Base-by-base conservation (phyloP, 257 asterid genomes). In the Cinchona pubescens region DNA sequence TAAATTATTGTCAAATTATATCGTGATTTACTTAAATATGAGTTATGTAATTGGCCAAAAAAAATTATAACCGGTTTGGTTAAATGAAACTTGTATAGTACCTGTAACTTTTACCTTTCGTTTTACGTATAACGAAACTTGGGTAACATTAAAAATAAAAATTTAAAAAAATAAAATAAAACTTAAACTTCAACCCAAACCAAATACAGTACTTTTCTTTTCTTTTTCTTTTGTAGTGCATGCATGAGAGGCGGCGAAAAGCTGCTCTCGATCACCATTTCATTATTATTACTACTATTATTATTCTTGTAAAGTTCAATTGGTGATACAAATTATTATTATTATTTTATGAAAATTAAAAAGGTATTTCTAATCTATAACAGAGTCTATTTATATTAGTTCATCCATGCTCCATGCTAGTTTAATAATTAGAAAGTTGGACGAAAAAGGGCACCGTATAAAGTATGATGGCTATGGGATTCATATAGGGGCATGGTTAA, bases 401-500 rank as follows among this genome's bases (percentile, higher is more conserved):
- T 59, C 51, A 40, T 67, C 29, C 51, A n/a, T 12, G n/a, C 51
- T 40, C 5, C 40, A 2, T 64, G 13, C 8, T 27, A 38, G 27
- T 16, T 18, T 32, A 62, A 62, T 35, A 1, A 12, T 63, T 14
- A 16, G 5, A 42, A 42, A 42, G 59, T 40, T 38, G 45, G 40
- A 73, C 27, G 58, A 59, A 73, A 58, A 40, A 53, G 58, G 59
- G 45, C 4, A 42, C 30, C n/a, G 21, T 13, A n/a, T 32, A 40
- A 37, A 38, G 10, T 10, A 1, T 37, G 30, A 21, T 48, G 42
- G 67, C 27, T 13, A 5, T 40, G 42, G 16, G n/a, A 43, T 68
- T 69, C 45, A 27, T 23, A 19, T 32, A 37, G 76, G 81, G 73
- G 84, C 66, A 86, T 88, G 90, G 90, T 63, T 40, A 69, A 80